These are phyloP conservation scores for Begonia fuchsioides DNA, from an alignment of 306 rosid species.

Conservation along the genomic window DNA sequence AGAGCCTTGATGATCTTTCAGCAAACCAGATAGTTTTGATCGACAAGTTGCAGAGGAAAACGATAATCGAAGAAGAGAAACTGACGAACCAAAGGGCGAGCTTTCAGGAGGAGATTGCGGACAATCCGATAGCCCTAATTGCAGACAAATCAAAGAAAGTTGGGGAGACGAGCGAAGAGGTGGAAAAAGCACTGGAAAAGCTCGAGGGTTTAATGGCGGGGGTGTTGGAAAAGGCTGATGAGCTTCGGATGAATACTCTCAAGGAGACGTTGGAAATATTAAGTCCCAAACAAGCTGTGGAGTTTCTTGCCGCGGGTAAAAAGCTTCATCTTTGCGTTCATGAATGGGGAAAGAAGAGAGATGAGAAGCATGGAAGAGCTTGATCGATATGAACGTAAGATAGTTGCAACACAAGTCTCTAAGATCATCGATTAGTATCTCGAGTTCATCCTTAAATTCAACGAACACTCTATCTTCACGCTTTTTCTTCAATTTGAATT, in stretches of 20 bases:
- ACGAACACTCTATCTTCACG: no score
- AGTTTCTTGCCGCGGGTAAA: constrained; percentile 17
- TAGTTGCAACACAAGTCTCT: no score
- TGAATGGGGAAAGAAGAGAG: constrained; percentile 25
- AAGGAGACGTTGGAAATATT: constrained; percentile 15
- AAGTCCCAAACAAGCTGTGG: constrained; percentile 13
- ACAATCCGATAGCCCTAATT: constrained; percentile 15
- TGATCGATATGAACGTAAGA: no score
- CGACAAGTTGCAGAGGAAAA: constrained; percentile 9
- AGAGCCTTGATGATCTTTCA: neutral
- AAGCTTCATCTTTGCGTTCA: constrained; percentile 28
- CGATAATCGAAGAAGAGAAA: constrained; percentile 17
- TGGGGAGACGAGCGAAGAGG: constrained; percentile 10
- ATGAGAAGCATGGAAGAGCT: constrained; percentile 9
- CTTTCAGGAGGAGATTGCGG: constrained; percentile 22
- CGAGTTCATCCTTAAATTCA: no score
- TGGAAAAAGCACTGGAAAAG: constrained; percentile 10
- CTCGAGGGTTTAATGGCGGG: constrained; percentile 9
- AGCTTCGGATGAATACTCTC: constrained; percentile 11
- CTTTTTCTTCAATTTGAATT: no score
- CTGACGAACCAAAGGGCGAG: constrained; percentile 9
- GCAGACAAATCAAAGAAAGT: neutral
- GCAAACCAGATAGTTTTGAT: constrained; percentile 2
- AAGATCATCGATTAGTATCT: no score
- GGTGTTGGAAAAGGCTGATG: constrained; percentile 15